Evolutionary conservation across 129 eudicot species (phyloP), one percentile per base, ranked within the genome.

Genomic region (Smallanthus sonchifolius): DNA sequence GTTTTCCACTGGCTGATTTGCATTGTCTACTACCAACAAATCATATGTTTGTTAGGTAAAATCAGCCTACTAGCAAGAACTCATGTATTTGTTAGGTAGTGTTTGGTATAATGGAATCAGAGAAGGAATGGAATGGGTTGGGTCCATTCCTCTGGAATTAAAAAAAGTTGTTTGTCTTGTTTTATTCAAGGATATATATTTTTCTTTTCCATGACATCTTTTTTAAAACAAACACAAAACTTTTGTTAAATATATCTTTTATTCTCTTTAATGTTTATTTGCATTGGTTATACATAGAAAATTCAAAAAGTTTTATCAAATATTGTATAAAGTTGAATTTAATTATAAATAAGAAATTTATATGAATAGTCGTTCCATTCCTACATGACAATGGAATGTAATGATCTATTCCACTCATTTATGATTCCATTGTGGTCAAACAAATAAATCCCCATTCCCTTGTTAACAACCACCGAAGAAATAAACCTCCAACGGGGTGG

Each of bases 1-100:
- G 60, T 77, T 80, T 81, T 80, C 57, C 55, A 40, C n/a, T 32
- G 82, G 83, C 65, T 80, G 52, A 77, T 54, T 79, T 77, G 71
- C 86, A 40, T 68, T 59, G 69, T 69, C 65, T 69, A 15, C 15
- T 35, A 56, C 70, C 32, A 44, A 65, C 77, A 63, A 51, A 82
- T 73, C 75, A 62, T 67, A 70, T 69, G 14, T 49, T 74, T 73
- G 34, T 70, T 81, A 39, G 81, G 28, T 65, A 63, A 60, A 28
- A 34, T 57, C 67, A 14, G 55, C 76, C 28, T 62, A 14, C 42
- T 13, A 60, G 40, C 66, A 60, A 60, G 17, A 60, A 60, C 79
- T 75, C 77, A 59, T 68, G 69, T 74, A 13, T 54, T 75, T 74
- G 44, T 72, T 82, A 42, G 82, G 34, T 67, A 66, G 66, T n/a